Evolutionary conservation across 2,329 filamentous ascomycete species (phyloP).

Genomic region (Huntiella bhutanensis): DNA sequence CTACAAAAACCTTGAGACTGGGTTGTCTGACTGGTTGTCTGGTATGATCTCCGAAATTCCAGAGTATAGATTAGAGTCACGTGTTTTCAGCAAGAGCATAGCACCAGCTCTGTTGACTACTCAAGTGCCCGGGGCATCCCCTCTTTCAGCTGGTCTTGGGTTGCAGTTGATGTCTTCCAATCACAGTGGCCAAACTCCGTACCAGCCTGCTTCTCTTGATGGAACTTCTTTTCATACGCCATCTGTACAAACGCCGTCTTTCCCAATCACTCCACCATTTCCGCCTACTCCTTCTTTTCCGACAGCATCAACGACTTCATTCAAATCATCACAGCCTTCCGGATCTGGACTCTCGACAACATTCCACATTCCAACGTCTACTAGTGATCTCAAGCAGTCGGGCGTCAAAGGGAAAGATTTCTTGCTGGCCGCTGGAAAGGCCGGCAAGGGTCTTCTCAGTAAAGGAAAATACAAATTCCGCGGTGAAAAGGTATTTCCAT

Average conservation of each 20-base stretch:
- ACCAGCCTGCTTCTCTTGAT: constrained; percentile 38
- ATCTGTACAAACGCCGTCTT: constrained; percentile 13
- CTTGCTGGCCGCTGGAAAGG: constrained; percentile 68
- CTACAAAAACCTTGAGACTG: constrained; percentile 1
- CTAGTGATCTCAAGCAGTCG: constrained; percentile 32
- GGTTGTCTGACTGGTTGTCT: constrained; percentile 6
- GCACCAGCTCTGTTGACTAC: constrained; percentile 9
- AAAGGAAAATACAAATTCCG: constrained; percentile 76
- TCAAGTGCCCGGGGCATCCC: constrained; percentile 14
- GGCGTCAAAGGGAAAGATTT: constrained; percentile 70
- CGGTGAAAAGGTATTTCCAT: constrained; percentile 76
- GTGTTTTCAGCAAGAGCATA: constrained; percentile 15
- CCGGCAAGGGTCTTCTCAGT: constrained; percentile 76
- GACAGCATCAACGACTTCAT: neutral
- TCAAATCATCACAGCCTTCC: constrained; percentile 13
- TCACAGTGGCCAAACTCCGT: constrained; percentile 21
- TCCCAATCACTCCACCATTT: constrained; percentile 18
- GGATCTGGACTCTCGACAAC: constrained; percentile 19
- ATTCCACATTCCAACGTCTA: constrained; percentile 16
- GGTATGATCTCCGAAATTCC: constrained; percentile 20
- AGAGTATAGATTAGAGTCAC: constrained; percentile 26
- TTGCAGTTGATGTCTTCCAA: neutral
- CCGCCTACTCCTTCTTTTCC: constrained; percentile 5
- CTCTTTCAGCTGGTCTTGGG: constrained; percentile 17
- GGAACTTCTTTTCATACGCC: constrained; percentile 18